A percentile compares a stretch with the other conserved stretches of the same genome.
Evolutionary conservation across 306 rosid genomes (phyloP).

Genomic region (Coriaria nepalensis): DNA sequence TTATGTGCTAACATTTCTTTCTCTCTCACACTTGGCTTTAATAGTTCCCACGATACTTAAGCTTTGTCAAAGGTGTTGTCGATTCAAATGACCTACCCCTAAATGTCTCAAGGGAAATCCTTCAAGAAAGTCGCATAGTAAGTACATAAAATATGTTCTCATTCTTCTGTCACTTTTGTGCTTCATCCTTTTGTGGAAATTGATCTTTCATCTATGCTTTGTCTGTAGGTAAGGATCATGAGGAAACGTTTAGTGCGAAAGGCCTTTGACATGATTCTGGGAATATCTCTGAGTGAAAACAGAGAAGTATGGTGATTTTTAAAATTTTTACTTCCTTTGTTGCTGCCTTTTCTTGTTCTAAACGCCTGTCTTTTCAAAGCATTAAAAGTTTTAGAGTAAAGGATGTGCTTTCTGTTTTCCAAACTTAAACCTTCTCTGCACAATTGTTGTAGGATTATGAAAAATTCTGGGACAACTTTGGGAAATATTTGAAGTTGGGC

Average conservation of each 20-base stretch:
- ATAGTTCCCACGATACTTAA: conserved; percentile 89
- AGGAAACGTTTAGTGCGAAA: conserved; percentile 85
- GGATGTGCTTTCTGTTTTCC: no score
- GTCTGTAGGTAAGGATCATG: conserved; percentile 80
- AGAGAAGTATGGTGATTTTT: conserved; percentile 64
- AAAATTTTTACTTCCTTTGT: no score
- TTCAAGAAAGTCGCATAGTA: conserved; percentile 95
- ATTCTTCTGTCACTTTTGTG: not conserved
- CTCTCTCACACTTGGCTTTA: conserved; percentile 13
- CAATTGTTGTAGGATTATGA: conserved; percentile 68
- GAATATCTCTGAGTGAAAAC: conserved; percentile 86
- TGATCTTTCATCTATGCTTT: conserved; percentile 1
- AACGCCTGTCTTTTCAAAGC: no score
- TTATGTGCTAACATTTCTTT: not conserved
- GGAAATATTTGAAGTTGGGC: conserved; percentile 85
- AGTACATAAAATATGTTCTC: conserved; percentile 13
- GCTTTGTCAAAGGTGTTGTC: conserved; percentile 93
- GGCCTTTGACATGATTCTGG: conserved; percentile 94
- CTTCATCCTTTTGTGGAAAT: conserved; percentile 7
- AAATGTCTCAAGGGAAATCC: conserved; percentile 95
- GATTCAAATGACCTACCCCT: conserved; percentile 97
- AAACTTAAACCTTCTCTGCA: conserved; percentile 1
- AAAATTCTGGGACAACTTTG: conserved; percentile 87
- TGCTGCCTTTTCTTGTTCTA: not conserved
- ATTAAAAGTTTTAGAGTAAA: no score